Base-by-base conservation (phyloP, 768 basidiomycete species). In the Mrakia hoshinonis region DNA sequence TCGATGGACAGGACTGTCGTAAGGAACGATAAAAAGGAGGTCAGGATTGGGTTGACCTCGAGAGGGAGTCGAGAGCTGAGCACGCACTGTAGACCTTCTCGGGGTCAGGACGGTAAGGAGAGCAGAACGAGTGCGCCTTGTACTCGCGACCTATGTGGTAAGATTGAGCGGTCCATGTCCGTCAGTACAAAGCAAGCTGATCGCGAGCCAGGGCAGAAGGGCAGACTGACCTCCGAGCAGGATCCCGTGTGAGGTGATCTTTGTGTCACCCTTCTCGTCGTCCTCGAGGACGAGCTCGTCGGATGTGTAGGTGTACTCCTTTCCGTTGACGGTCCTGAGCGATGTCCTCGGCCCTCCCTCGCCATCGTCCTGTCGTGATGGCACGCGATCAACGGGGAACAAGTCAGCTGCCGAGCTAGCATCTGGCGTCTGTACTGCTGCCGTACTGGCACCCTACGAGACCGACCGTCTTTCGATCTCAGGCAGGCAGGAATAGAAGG, bases 241-340 rank as follows among this genome's bases (percentile, higher is more conserved):
- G 74, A 87, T 87, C 18, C 95, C 96, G 73, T 87, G 84, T 73
- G 81, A 82, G 77, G 97, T 94, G 29, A 99, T 89, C 82, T 99
- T 99, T 72, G 87, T 85, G 79, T 97, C 88, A 6, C 95, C 96
- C 74, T 87, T 91, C 66, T 86, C 83, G 76, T 97, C 89, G 60
- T 91, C 85, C 1, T 87, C 86, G 7, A 92, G 88, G 61, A 89
- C 81, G 74, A 92, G 87, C 81, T 97, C 95, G 78, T 98, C 95
- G 55, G 89, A 89, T 46, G 91, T 89, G 64, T 96, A 88, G 58
- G 87, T 81, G 77, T 88, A 89, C 6, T 85, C 83, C 74, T 86
- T 83, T 12, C 89, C 91, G 47, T 87, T 86, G 75, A 96, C 20
- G 7, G 64, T 66, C 48, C 64, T n/a, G 15, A 48, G n/a, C 12